phyloP scores from a whole-genome alignment of 225 moss, liverwort and hornwort species.

The Pseudisothecium myosuroides region DNA sequence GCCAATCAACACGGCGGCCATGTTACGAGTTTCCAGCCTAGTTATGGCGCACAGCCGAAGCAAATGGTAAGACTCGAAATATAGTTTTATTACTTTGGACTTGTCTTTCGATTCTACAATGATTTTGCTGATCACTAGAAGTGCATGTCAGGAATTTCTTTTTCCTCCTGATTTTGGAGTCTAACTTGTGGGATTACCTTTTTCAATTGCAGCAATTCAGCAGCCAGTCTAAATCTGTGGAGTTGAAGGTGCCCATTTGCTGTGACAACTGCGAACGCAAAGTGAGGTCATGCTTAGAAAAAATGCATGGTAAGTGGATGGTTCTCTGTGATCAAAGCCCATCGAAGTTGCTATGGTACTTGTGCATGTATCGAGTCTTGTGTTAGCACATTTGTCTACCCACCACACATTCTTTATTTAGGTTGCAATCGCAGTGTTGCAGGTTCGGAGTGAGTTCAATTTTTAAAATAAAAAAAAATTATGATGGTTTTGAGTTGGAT shows the following conservation, averaged over 20 bases:
- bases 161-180: background rate
- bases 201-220: background rate
- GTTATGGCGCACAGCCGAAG: slow-evolving; percentile 2
- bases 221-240: slow-evolving; percentile 12
- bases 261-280: slow-evolving; percentile 44
- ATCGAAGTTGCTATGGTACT: background rate
- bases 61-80: background rate
- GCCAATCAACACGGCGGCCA: background rate
- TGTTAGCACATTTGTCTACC: background rate
- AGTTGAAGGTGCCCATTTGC: slow-evolving; percentile 40
- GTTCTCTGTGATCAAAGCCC: background rate
- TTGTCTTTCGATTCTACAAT: background rate
- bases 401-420: background rate
- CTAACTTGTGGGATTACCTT: background rate
- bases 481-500: background rate
- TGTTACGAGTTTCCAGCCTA: background rate
- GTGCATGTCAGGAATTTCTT: background rate
- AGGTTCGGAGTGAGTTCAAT: background rate
- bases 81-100: too few relatives aligned
- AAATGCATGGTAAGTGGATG: slow-evolving; percentile 23
- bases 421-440: background rate
- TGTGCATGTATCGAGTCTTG: background rate
- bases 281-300: slow-evolving; percentile 18
- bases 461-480: background rate
- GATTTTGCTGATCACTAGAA: background rate